Evolutionary conservation across 352 stramenopile species (phyloP).

Genomic region (Globisporangium parvum): DNA sequence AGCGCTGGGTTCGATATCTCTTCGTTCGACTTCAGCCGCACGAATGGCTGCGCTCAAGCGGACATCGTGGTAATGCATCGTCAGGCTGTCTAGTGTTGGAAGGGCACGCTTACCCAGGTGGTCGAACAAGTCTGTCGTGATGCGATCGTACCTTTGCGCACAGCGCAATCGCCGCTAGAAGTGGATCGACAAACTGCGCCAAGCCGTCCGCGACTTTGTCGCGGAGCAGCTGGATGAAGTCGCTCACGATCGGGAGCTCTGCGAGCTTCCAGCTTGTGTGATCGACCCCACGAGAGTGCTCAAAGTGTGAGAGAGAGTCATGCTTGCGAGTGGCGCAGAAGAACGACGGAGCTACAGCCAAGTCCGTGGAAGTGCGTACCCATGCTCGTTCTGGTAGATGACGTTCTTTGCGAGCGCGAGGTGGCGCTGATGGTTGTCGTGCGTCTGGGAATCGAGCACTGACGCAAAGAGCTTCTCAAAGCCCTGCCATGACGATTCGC

Average conservation of each 20-base stretch:
- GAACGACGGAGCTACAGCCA: too few species aligned
- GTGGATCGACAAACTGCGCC: slow-evolving; percentile 30
- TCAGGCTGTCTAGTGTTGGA: not conserved
- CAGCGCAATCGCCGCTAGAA: slow-evolving; percentile 33
- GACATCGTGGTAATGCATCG: too few species aligned
- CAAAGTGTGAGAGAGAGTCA: too few species aligned
- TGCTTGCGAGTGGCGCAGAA: too few species aligned
- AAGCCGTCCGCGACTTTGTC: slow-evolving; percentile 49
- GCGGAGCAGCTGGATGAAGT: slow-evolving; percentile 46
- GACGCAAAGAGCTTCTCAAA: slow-evolving; percentile 70
- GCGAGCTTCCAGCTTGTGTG: slow-evolving; percentile 64
- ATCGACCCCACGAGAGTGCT: too few species aligned
- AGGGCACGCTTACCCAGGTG: not conserved
- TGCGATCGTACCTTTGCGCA: slow-evolving; percentile 34
- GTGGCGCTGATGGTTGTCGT: slow-evolving; percentile 56
- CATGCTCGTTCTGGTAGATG: slow-evolving; percentile 63
- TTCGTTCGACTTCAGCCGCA: slow-evolving; percentile 73
- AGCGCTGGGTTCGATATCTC: slow-evolving; percentile 58
- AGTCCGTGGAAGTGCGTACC: slow-evolving; percentile 18
- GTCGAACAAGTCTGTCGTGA: too few species aligned
- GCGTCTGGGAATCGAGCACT: slow-evolving; percentile 53
- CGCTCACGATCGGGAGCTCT: slow-evolving; percentile 53
- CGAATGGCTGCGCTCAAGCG: slow-evolving; percentile 39
- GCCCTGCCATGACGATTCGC: slow-evolving; percentile 25
- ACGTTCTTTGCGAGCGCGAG: slow-evolving; percentile 73